Evolutionary conservation across 2,329 filamentous ascomycete species (phyloP), one percentile per base, ranked within the genome.

Genomic region (Cyphellophora attinorum): DNA sequence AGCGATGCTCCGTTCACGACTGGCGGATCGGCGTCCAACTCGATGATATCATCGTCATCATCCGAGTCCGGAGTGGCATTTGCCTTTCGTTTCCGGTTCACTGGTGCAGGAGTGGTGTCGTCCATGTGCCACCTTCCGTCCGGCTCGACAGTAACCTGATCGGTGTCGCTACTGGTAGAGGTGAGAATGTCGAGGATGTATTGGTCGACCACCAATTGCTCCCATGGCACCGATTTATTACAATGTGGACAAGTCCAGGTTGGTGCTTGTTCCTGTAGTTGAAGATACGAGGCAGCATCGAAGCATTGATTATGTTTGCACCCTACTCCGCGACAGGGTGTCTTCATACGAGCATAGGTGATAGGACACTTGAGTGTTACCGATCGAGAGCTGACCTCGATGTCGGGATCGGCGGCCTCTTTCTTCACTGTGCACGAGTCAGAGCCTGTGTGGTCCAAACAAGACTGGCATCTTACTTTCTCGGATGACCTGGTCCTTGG

Each of bases 241-340:
- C 91, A 98, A 14, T 95, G 80, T 1, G 91, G 91, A 51, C 91
- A 98, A n/a, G 78, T 70, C 91, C 91, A 98, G 12, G 91, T 93
- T 0, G 91, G 91, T 0, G 85, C 89, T 63, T 98, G 91, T 55
- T 96, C 86, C 55, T 96, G 89, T 17, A 98, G 64, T 50, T 94
- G 85, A 13, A 98, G 69, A 54, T 95, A 98, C 2, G 85, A 93
- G 3, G 76, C 80, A 3, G 83, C 89, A 56, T 98, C 91, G 49
- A 96, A 98, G 55, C 91, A 98, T 54, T 93, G 85, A 16, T 91
- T 83, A 56, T 98, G 91, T 3, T 75, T 80, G 61, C 91, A 98
- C 19, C 78, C 62, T 3, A 76, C 70, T 3, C 84, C 84, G 19
- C 91, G 79, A 48, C 85, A 85, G 1, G 91, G 91, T 11, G 83